Conservation (phyloP, 345 rosid genomes). For the Eucalyptus marginata region DNA sequence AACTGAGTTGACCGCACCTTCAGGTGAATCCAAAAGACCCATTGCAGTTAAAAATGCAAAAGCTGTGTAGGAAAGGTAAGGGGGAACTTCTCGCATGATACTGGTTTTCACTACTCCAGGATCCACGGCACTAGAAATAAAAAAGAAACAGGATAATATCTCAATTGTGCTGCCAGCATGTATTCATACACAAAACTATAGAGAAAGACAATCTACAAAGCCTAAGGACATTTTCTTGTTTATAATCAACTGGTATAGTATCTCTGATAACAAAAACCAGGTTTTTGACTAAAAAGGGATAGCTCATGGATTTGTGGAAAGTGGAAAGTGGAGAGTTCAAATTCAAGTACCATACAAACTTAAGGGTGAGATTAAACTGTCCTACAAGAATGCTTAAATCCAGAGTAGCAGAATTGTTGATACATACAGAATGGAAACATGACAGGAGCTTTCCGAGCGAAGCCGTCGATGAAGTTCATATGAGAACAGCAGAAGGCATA, state of each 20-base stretch:
- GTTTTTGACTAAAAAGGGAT: not conserved
- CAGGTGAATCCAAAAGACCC: constrained; percentile 53
- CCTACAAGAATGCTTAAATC: not conserved
- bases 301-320: not conserved
- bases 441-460: constrained; percentile 29
- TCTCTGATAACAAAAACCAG: not conserved
- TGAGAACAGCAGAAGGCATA: constrained; percentile 64
- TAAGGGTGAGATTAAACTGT: not conserved
- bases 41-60: constrained; percentile 27
- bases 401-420: not conserved
- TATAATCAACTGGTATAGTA: not conserved
- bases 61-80: constrained; percentile 30
- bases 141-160: not conserved
- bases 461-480: constrained; percentile 65
- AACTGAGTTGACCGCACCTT: constrained; percentile 45
- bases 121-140: constrained; percentile 54
- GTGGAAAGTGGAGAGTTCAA: not conserved
- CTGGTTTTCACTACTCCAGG: constrained; percentile 81
- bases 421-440: constrained; percentile 63
- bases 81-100: constrained; percentile 87
- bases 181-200: not conserved
- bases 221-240: not conserved
- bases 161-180: not conserved
- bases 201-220: not conserved
- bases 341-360: not conserved